Percentiles rank a stretch among this genome's conserved stretches.
phyloP scores from a whole-genome alignment of 1,284 basidiomycete species.

The Gastroboletus turbinatus region DNA sequence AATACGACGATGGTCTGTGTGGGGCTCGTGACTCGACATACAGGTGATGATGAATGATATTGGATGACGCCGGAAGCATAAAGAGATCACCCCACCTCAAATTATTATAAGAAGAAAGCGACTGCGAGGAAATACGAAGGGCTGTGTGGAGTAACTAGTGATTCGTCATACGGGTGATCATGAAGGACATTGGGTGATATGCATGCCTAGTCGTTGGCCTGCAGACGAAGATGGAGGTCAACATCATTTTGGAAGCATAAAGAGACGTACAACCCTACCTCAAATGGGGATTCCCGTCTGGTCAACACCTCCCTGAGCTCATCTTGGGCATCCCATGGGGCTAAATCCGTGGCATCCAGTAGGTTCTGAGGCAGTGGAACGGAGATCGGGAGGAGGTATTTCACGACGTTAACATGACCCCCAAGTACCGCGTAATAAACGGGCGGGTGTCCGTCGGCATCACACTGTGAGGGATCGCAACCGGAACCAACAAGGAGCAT shows the following conservation, averaged over 20 bases:
- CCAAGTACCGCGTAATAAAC: background rate
- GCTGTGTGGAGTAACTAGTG: too few species aligned
- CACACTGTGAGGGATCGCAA: constrained; percentile 4
- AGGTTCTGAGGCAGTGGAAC: background rate
- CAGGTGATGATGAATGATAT: too few species aligned
- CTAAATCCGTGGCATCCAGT: background rate
- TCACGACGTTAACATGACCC: background rate
- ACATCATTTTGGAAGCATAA: background rate
- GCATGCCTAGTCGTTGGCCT: too few species aligned
- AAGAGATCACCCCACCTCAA: background rate
- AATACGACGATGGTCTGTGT: background rate
- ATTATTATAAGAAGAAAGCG: too few species aligned
- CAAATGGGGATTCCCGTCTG: background rate
- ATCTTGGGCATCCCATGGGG: fast-evolving
- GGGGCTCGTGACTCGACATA: background rate
- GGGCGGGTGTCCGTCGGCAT: background rate
- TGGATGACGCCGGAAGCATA: background rate
- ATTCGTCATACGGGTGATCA: too few species aligned
- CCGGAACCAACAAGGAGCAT: background rate
- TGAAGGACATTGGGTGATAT: too few species aligned
- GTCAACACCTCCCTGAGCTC: background rate
- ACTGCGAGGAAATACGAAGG: too few species aligned
- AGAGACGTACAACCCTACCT: background rate
- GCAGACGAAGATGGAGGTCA: background rate
- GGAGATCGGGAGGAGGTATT: background rate